Percentiles rank a stretch among this genome's conserved stretches.
phyloP scores from a whole-genome alignment of 2,329 filamentous ascomycete genomes.

The Claviceps spartinae region DNA sequence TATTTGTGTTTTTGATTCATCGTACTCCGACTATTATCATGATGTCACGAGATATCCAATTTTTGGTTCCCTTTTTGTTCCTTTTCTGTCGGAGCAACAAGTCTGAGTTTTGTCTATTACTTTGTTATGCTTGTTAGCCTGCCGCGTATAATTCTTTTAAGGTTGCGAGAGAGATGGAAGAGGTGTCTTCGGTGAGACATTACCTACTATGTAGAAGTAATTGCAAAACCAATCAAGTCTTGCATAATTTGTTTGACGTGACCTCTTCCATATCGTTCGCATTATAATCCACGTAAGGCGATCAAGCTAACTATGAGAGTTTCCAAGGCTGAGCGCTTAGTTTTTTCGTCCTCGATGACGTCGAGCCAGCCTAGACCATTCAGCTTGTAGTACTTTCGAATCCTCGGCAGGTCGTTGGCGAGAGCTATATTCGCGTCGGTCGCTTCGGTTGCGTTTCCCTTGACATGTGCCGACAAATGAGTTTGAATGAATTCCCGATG shows the following conservation, averaged over 20 bases:
- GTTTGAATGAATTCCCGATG: conserved; percentile 34
- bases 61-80: background rate
- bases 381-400: conserved; percentile 81
- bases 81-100: background rate
- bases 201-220: background rate
- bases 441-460: conserved; percentile 46
- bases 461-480: conserved; percentile 48
- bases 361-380: conserved; percentile 43
- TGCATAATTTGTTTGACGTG: background rate
- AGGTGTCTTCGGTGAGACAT: background rate
- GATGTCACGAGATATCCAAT: background rate
- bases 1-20: background rate
- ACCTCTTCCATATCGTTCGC: background rate
- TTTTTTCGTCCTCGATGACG: conserved; percentile 26
- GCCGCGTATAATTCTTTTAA: too few species aligned
- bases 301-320: conserved; percentile 60
- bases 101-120: background rate
- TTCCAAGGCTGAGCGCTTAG: conserved; percentile 46
- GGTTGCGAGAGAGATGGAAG: background rate
- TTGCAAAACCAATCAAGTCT: too few species aligned
- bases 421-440: conserved; percentile 47
- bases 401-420: conserved; percentile 50
- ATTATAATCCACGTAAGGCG: conserved; percentile 38
- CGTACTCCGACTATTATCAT: background rate
- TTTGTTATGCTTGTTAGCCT: background rate